Base-by-base conservation (phyloP, 73 alveolate genomes). In the Paramecium sexaurelia region DNA sequence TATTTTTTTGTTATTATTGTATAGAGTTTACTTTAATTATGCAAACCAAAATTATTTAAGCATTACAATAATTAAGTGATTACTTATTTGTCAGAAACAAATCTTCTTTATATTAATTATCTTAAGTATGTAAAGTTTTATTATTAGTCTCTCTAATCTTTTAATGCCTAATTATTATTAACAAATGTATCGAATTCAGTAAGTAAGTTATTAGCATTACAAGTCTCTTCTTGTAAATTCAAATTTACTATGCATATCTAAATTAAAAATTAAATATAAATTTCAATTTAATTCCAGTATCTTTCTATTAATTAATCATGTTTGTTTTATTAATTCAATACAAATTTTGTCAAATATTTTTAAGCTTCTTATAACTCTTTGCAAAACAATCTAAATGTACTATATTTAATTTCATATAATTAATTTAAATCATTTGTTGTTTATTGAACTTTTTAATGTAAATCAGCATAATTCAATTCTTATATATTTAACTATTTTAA, bases 241-340 rank as follows among this genome's bases (percentile, higher is more conserved):
- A 71, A 17, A 33, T 71, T 37, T 7, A 35, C 29, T 35, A 15
- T 32, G 43, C 55, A 27, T 33, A 71, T 33, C 17, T 71, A 71
- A 13, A 37, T 71, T 11, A 71, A 36, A 17, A 71, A 71, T 71
- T 71, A 11, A 0, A 71, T n/a, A 17, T 71, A 71, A 3, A 71
- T 71, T 37, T 71, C 86, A 6, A 78, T 78, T 2, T 78, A 8
- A 29, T 45, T 45, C 90, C 90, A 78, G 41, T 78, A 78, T 78
- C 90, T 78, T 10, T 37, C 75, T 22, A 78, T 19, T 20, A 78
- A 19, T 20, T 78, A 6, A 29, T 78, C 90, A 78, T 78, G 90
- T 4, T 11, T 78, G 6, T 78, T 29, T 20, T 22, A 6, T 26
- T 6, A 41, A 41, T 45, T 26, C 55, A 78, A 13, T 1, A 40